phyloP scores from a whole-genome alignment of 148 eudicot species.

The Arctostaphylos glauca region DNA sequence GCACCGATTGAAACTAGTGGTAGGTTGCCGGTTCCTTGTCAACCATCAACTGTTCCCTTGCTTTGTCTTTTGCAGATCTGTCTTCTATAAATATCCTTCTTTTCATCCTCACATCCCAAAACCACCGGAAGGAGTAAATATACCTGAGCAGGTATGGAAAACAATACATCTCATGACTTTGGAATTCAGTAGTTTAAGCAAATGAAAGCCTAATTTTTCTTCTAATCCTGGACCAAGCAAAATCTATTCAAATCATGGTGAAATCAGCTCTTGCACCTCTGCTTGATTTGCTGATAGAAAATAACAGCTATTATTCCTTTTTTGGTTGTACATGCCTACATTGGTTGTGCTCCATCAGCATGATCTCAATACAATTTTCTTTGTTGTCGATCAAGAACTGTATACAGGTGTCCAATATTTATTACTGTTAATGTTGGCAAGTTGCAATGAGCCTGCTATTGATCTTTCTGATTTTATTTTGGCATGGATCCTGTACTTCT shows the following conservation, averaged over 20 bases:
- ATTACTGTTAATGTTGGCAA: not conserved
- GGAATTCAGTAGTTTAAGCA: not conserved
- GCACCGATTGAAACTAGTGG: not conserved
- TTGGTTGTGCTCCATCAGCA: not conserved
- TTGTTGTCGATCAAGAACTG: not conserved
- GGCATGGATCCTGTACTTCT: not conserved
- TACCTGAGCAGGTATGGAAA: slow-evolving; percentile 25
- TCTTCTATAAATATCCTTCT: slow-evolving; percentile 27
- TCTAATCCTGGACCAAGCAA: not conserved
- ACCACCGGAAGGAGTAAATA: slow-evolving; percentile 24
- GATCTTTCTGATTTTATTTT: not conserved
- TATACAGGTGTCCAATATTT: not conserved
- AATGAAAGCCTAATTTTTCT: not conserved
- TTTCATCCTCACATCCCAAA: slow-evolving; percentile 32
- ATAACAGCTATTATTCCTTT: not conserved
- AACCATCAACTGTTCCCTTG: slow-evolving; percentile 1
- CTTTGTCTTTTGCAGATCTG: slow-evolving; percentile 23
- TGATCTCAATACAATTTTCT: not conserved
- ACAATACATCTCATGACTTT: not conserved
- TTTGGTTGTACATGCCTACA: not conserved
- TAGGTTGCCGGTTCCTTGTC: not conserved
- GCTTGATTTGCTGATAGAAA: not conserved
- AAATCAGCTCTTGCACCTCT: not conserved
- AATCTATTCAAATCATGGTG: not conserved
- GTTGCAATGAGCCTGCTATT: not conserved